These are phyloP conservation scores for Coemansia sp. DNA, from an alignment of 192 early-diverging fungal species.

Conservation along the genomic window DNA sequence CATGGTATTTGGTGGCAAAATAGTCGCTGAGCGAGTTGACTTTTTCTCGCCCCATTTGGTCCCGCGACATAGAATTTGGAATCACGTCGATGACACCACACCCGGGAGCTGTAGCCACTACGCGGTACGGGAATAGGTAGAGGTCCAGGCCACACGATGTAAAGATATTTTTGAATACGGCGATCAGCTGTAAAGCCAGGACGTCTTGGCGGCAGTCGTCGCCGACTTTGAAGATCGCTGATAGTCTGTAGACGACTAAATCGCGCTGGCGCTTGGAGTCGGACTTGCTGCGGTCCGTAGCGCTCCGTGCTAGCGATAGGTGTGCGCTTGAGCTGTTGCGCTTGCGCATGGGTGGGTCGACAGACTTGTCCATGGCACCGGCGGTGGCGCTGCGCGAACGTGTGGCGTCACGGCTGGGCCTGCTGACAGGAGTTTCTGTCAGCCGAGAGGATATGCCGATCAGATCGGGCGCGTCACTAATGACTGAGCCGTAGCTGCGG, in stretches of 20 bases:
- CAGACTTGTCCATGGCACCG: background rate
- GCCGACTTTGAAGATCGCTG: conserved; percentile 99
- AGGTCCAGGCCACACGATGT: conserved; percentile 86
- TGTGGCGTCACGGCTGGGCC: conserved; percentile 36
- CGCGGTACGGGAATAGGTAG: conserved; percentile 95
- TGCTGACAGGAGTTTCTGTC: conserved; percentile 17
- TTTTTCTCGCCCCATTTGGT: conserved; percentile 97
- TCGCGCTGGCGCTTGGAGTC: background rate
- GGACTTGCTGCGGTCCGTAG: conserved; percentile 1
- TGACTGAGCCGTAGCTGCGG: conserved; percentile 33
- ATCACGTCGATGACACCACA: conserved; percentile 99
- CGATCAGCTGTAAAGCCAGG: conserved; percentile 95
- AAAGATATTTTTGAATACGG: conserved; percentile 96
- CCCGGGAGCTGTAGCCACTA: conserved; percentile 95
- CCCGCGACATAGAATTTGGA: conserved; percentile 93
- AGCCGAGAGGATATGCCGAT: conserved; percentile 39
- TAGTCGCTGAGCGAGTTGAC: conserved; percentile 97
- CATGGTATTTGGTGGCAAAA: conserved; percentile 89
- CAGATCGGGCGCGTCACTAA: conserved; percentile 53
- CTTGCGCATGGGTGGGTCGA: conserved; percentile 5
- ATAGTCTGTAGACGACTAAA: conserved; percentile 63
- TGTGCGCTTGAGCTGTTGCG: conserved; percentile 5
- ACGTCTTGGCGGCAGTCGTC: conserved; percentile 99
- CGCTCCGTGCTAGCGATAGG: background rate
- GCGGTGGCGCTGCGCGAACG: conserved; percentile 21